Evolutionary conservation across 2,329 filamentous ascomycete species (phyloP), one percentile per base, ranked within the genome.

Genomic region (Byssoonygena ceratinophila): DNA sequence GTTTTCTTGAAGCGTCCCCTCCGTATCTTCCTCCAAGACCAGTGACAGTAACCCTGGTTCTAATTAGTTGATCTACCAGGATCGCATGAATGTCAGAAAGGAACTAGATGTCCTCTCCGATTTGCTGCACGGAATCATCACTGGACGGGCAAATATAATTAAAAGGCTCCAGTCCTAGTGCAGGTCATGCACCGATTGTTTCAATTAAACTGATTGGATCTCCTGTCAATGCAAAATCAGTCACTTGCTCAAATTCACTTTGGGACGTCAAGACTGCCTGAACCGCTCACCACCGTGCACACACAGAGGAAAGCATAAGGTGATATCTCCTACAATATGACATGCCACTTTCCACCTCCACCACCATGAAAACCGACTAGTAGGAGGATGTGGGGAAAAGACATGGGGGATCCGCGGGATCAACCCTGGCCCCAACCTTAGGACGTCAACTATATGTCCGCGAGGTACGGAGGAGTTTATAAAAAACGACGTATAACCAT

Each of bases 331-430:
- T 18, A 36, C 9, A n/a, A 36, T n/a, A 36, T 36, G 32, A 36
- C 32, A 36, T 36, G 32, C 32, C 8, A 11, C 2, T n/a, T 36
- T 36, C 32, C 32, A 36, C 32, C 32, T 36, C n/a, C 22, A 25
- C 32, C 14, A 27, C 11, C 32, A 32, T 36, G 8, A 44, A 27
- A 16, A 2, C 27, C 14, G 9, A 27, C 23, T 44, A 44, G 48
- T 37, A 29, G 39, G 36, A 22, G 22, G 6, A 2, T 37, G 27
- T 44, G 27, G 49, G 49, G 39, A 23, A 45, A 25, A 20, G n/a
- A 9, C 9, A 44, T 34, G 49, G 49, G 40, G 39, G 49, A 51
- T 51, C 49, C 32, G 39, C 49, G 49, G 47, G 49, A 51, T 45
- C 40, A 45, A 51, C 49, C 49, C 49, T 34, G 40, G 49, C 29